These are phyloP conservation scores for Lagerstroemia speciosa DNA, from an alignment of 345 rosid species.

Conservation along the genomic window DNA sequence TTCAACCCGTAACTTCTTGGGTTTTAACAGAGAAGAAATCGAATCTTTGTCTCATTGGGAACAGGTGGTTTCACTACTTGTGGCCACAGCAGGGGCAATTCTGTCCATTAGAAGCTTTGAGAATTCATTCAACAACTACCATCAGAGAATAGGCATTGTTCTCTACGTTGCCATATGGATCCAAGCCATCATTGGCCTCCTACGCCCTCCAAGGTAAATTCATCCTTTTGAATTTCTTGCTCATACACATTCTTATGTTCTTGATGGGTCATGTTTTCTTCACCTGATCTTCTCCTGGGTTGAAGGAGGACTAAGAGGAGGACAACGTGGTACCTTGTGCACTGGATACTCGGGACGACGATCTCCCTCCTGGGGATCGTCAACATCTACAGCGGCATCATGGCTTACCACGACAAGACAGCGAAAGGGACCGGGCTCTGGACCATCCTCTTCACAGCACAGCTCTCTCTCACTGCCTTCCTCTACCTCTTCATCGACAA, in stretches of 20 bases:
- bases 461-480: slow-evolving; percentile 50
- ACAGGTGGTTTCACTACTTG: slow-evolving; percentile 39
- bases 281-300: no score
- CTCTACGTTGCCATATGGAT: slow-evolving; percentile 50
- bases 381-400: slow-evolving; percentile 76
- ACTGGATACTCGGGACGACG: slow-evolving; percentile 75
- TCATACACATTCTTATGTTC: no score
- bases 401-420: slow-evolving; percentile 54
- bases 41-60: no score
- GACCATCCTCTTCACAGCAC: slow-evolving; percentile 65
- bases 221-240: no score
- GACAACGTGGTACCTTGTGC: slow-evolving; percentile 57
- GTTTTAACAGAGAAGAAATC: no score
- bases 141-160: slow-evolving; percentile 52
- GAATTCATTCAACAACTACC: slow-evolving; percentile 53
- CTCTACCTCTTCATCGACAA: slow-evolving; percentile 79
- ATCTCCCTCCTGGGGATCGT: slow-evolving; percentile 50
- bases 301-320: slow-evolving; percentile 67
- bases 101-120: slow-evolving; percentile 48
- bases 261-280: not conserved
- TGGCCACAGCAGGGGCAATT: slow-evolving; percentile 51
- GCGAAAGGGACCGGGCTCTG: slow-evolving; percentile 40
- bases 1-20: no score
- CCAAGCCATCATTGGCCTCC: slow-evolving; percentile 45
- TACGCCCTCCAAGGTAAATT: slow-evolving; percentile 29